Conservation (phyloP, 805 yeast species). For the Naumovozyma baii region DNA sequence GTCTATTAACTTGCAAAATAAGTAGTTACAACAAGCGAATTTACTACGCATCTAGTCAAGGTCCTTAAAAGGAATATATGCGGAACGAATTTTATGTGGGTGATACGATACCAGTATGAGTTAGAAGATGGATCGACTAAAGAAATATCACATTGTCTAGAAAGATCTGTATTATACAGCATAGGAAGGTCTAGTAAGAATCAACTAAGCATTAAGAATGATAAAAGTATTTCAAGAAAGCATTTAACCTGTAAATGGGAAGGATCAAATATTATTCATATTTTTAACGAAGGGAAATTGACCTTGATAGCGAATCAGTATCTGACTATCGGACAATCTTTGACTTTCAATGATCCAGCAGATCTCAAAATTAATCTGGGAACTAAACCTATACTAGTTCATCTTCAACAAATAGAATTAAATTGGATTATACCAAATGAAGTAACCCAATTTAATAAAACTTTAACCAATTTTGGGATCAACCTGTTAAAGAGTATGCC, state of each 20-base stretch:
- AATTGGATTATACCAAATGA: background rate
- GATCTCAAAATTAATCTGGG: conserved; percentile 12
- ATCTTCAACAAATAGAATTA: conserved; percentile 1
- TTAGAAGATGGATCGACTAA: conserved; percentile 12
- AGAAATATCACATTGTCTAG: conserved; percentile 13
- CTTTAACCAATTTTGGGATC: background rate
- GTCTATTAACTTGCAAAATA: too few relatives aligned
- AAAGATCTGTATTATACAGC: conserved; percentile 6
- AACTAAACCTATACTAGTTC: conserved; percentile 15
- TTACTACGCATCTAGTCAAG: too few relatives aligned
- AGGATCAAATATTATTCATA: conserved; percentile 1
- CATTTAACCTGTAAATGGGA: conserved; percentile 20
- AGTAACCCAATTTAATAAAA: background rate
- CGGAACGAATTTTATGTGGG: conserved; percentile 16
- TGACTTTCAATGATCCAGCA: conserved; percentile 4
- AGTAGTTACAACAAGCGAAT: too few relatives aligned
- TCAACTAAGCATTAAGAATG: conserved; percentile 22
- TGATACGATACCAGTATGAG: conserved; percentile 16
- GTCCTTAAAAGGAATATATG: too few relatives aligned
- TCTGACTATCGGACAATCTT: conserved; percentile 12
- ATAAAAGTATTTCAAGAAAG: conserved; percentile 28
- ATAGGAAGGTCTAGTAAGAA: conserved; percentile 28
- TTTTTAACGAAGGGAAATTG: conserved; percentile 22
- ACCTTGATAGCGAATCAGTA: conserved; percentile 16
- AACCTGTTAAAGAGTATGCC: background rate